Evolutionary conservation across 371 early-diverging fungal species (phyloP).

Genomic region (Phascolomyces articulosus): DNA sequence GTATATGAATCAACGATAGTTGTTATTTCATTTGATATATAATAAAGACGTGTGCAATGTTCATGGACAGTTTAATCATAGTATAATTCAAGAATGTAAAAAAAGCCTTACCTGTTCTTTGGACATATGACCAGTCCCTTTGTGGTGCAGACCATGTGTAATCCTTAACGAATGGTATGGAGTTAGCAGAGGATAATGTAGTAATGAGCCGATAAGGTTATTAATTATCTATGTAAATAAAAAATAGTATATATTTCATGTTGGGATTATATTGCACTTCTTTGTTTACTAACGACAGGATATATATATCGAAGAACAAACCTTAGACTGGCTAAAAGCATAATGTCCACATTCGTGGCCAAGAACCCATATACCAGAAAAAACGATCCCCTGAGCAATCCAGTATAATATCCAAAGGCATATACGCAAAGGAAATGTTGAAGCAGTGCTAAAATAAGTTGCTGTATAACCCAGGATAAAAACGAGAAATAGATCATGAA

Average conservation of each 20-base stretch:
- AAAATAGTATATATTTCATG: no score
- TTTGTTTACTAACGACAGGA: no score
- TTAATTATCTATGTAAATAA: conserved; percentile 50
- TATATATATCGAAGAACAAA: conserved; percentile 10
- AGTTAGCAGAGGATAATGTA: conserved; percentile 84
- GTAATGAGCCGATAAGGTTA: conserved; percentile 79
- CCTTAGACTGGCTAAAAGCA: conserved; percentile 76
- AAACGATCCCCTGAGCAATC: conserved; percentile 77
- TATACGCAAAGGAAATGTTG: conserved; percentile 28
- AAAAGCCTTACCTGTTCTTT: conserved; percentile 79
- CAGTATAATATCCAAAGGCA: conserved; percentile 80
- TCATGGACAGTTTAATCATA: no score
- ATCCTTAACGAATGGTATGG: conserved; percentile 82
- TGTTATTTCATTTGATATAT: no score
- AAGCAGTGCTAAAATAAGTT: conserved; percentile 61
- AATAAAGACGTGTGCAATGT: no score
- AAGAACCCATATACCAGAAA: conserved; percentile 88
- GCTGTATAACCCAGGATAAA: conserved; percentile 67
- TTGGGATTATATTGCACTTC: no score
- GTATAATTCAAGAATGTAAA: no score
- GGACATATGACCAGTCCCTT: conserved; percentile 76
- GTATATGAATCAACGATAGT: no score
- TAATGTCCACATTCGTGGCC: conserved; percentile 91
- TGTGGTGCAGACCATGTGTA: conserved; percentile 84
- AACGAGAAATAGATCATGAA: conserved; percentile 68